Evolutionary conservation across 2,329 filamentous ascomycete species (phyloP), one percentile per base, ranked within the genome.

Genomic region (Aspergillus piperis): DNA sequence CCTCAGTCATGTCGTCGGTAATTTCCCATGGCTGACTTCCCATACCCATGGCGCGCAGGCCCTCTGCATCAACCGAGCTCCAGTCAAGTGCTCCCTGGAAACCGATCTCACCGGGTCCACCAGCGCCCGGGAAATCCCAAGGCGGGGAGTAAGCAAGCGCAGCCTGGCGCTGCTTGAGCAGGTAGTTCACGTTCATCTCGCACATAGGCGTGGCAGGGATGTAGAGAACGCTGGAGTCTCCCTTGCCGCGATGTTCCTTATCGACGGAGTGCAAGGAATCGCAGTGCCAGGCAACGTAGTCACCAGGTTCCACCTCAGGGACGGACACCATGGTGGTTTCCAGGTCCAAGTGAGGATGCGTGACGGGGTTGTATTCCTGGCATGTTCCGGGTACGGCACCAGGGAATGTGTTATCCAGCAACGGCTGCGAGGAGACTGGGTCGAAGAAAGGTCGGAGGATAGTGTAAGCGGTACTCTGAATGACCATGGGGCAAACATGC

Each of bases 201-300:
- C 92, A 96, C 30, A 92, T 82, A 0, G 93, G 92, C 57, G 90
- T 95, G 0, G 91, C 88, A 0, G 93, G 92, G 58, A 97, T 96
- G 70, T 97, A 97, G 61, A 97, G 71, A 0, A 96, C 93, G 67
- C 88, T 92, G 0, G 90, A 92, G 74, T 97, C 93, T 0, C 80
- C 75, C 1, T 77, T 81, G 1, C 93, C 94, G 1, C 75, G 76
- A 72, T 97, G 93, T 1, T 88, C 81, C 65, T 86, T 88, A 77
- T 97, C 93, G 0, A 97, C 93, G 0, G 91, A 86, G 72, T 96
- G 93, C 52, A 96, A 89, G 11, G 81, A 72, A 62, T 93, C 90
- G 73, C 90, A 94, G 73, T 96, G 91, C 91, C 91, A 84, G 67
- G 86, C 80, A 2, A 96, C 88, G 68, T 88, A 92, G 71, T 93